A percentile compares a stretch with the other conserved stretches of the same genome.
Evolutionary conservation across 2,329 filamentous ascomycete species (phyloP).

Genomic region (Huntiella bhutanensis): DNA sequence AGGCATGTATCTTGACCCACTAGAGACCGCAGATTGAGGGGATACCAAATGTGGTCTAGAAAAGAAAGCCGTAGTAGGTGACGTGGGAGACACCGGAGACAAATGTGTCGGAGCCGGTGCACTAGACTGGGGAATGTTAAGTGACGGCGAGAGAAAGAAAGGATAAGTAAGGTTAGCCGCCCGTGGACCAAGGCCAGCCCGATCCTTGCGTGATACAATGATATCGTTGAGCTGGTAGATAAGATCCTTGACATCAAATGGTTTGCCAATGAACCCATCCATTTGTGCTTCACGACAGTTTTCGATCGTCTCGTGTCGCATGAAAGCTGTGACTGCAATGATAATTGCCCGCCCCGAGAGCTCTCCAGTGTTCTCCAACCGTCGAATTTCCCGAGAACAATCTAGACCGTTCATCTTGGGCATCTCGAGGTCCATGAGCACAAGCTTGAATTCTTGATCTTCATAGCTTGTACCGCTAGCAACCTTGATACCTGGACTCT

Average conservation of each 20-base stretch:
- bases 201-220: too few relatives aligned
- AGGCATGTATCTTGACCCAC: too few relatives aligned
- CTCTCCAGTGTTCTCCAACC: conserved; percentile 42
- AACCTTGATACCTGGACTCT: too few relatives aligned
- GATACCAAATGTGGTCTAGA: background rate
- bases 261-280: conserved; percentile 63
- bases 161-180: too few relatives aligned
- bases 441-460: conserved; percentile 36
- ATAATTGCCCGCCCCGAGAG: conserved; percentile 52
- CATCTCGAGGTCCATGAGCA: conserved; percentile 72
- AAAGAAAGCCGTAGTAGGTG: background rate
- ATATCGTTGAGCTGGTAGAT: conserved; percentile 42
- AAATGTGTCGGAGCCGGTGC: background rate
- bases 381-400: conserved; percentile 49
- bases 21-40: too few relatives aligned
- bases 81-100: background rate
- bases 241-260: conserved; percentile 56
- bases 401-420: conserved; percentile 67
- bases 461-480: too few relatives aligned
- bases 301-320: conserved; percentile 28
- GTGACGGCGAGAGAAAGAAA: too few relatives aligned
- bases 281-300: conserved; percentile 15
- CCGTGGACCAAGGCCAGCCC: too few relatives aligned
- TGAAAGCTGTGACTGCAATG: conserved; percentile 70
- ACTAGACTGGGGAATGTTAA: too few relatives aligned